Evolutionary conservation across 371 early-diverging fungal species (phyloP).

Genomic region (Gilbertella persicaria): DNA sequence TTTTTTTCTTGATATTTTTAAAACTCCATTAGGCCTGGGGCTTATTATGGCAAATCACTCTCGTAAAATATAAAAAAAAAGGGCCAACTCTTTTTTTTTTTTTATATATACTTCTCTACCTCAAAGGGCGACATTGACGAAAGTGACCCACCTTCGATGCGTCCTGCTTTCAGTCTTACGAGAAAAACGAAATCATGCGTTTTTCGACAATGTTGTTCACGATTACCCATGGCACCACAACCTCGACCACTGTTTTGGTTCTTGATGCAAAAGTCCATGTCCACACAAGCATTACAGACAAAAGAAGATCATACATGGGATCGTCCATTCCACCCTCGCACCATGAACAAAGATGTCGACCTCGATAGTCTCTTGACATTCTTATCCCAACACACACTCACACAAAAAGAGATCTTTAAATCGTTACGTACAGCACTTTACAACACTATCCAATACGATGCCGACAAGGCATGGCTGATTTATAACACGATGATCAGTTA

Average conservation of each 20-base stretch:
- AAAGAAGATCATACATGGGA: not conserved
- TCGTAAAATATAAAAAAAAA: not conserved
- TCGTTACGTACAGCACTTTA: slow-evolving; percentile 36
- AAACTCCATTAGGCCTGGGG: too few relatives aligned
- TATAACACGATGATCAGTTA: slow-evolving; percentile 34
- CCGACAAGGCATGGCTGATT: slow-evolving; percentile 36
- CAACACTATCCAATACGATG: slow-evolving; percentile 21
- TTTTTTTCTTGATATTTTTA: not conserved
- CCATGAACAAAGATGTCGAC: slow-evolving; percentile 14
- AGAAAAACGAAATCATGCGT: slow-evolving; percentile 18
- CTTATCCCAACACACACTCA: not conserved
- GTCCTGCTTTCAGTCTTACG: slow-evolving; percentile 24
- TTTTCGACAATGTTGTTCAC: slow-evolving; percentile 12
- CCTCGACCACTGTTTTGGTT: slow-evolving; percentile 14
- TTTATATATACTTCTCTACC: not conserved
- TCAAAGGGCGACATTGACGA: too few relatives aligned
- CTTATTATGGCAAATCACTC: too few relatives aligned
- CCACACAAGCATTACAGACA: slow-evolving; percentile 3
- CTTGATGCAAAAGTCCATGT: slow-evolving; percentile 3
- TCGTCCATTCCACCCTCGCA: slow-evolving; percentile 5
- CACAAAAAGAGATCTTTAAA: slow-evolving; percentile 21
- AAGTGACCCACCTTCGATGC: slow-evolving; percentile 16
- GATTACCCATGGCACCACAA: not conserved
- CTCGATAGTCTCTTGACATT: slow-evolving; percentile 1
- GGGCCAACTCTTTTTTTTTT: not conserved